These are phyloP conservation scores for Bassia scoparia DNA, from an alignment of 148 eudicot species.

Conservation along the genomic window DNA sequence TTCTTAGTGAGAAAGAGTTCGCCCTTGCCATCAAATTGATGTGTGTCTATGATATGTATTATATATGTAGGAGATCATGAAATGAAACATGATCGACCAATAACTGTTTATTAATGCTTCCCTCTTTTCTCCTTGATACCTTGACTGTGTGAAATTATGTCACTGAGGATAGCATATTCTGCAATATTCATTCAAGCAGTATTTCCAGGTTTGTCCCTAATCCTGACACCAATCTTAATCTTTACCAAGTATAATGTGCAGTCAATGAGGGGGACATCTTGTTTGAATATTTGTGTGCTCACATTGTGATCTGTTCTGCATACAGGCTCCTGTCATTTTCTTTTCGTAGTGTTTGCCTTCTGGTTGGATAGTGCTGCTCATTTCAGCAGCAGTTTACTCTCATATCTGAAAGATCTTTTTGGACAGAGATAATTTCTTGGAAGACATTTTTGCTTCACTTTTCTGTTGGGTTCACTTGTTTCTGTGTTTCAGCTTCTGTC, in stretches of 20 bases:
- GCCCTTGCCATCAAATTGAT: not conserved
- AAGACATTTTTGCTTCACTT: conserved; percentile 64
- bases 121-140: conserved; percentile 32
- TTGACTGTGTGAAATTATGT: conserved; percentile 75
- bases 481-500: conserved; percentile 55
- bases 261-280: not conserved
- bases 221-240: conserved; percentile 8
- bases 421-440: conserved; percentile 70
- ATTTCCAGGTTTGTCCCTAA: conserved; percentile 61
- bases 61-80: not conserved
- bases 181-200: conserved; percentile 72
- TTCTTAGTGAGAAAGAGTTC: not conserved
- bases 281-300: not conserved
- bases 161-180: conserved; percentile 73
- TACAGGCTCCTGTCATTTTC: conserved; percentile 74
- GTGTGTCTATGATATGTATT: not conserved
- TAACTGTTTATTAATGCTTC: not conserved
- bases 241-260: not conserved
- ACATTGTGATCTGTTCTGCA: conserved; percentile 13
- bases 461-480: conserved; percentile 64
- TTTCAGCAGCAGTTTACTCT: conserved; percentile 57
- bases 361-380: conserved; percentile 62
- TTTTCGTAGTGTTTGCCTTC: conserved; percentile 76
- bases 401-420: conserved; percentile 66
- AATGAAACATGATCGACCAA: not conserved